These are phyloP conservation scores for Phialocephala subalpina DNA, from an alignment of 2,329 filamentous ascomycete genomes.

Conservation along the genomic window DNA sequence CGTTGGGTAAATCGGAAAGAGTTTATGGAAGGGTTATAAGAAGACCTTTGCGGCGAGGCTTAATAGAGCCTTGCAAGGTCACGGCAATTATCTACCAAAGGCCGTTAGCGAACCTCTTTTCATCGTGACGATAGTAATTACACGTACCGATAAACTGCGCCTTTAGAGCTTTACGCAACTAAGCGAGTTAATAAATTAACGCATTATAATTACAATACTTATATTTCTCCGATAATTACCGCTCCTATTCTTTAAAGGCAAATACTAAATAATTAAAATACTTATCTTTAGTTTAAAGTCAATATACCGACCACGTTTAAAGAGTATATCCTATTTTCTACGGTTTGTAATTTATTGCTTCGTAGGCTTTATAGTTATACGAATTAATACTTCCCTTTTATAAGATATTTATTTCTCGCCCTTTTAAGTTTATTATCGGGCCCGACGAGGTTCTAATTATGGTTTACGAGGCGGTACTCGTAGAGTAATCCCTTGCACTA, in stretches of 20 bases:
- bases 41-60: neutral
- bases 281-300: slow-evolving; percentile 22
- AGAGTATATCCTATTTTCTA: slow-evolving; percentile 20
- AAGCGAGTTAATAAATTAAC: slow-evolving; percentile 15
- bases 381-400: slow-evolving; percentile 21
- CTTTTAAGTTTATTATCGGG: slow-evolving; percentile 30
- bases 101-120: slow-evolving; percentile 11
- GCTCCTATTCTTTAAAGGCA: slow-evolving; percentile 20
- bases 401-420: slow-evolving; percentile 30
- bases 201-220: slow-evolving; percentile 14
- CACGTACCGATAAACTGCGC: slow-evolving; percentile 14
- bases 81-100: neutral
- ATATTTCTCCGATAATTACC: slow-evolving; percentile 22
- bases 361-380: slow-evolving; percentile 19
- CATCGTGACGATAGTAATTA: slow-evolving; percentile 11
- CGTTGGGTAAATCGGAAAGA: neutral
- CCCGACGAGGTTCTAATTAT: slow-evolving; percentile 27
- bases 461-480: slow-evolving; percentile 27
- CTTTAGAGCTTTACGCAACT: slow-evolving; percentile 12
- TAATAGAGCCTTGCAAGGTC: neutral
- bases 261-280: slow-evolving; percentile 23
- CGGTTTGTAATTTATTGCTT: slow-evolving; percentile 13
- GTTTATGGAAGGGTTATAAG: neutral
- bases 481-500: slow-evolving; percentile 27
- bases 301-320: slow-evolving; percentile 20